Conservation (phyloP, 768 basidiomycete genomes). For the Suillus luteus region DNA sequence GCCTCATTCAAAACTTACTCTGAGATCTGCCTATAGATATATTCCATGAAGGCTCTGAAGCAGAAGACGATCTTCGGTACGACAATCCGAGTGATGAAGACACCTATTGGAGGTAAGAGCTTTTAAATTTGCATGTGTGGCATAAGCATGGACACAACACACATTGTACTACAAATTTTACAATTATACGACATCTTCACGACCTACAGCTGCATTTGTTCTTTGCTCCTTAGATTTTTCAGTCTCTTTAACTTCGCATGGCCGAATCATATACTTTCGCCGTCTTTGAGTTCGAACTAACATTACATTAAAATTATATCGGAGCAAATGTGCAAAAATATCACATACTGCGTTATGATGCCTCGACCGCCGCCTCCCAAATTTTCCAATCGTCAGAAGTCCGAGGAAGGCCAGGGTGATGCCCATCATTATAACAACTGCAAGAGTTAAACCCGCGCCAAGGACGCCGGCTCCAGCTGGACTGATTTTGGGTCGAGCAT, state of each 20-base stretch:
- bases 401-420: constrained; percentile 45
- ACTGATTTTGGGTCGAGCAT: constrained; percentile 41
- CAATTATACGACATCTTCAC: constrained; percentile 24
- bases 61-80: constrained; percentile 40
- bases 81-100: constrained; percentile 35
- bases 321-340: background rate
- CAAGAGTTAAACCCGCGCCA: constrained; percentile 58
- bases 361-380: constrained; percentile 9
- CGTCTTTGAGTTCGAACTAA: constrained; percentile 27
- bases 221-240: constrained; percentile 20
- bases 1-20: constrained; percentile 10
- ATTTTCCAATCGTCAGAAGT: constrained; percentile 29
- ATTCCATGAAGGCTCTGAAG: constrained; percentile 57
- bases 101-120: constrained; percentile 35
- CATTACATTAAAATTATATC: constrained; percentile 8
- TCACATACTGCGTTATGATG: constrained; percentile 20
- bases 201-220: constrained; percentile 11
- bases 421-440: constrained; percentile 41
- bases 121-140: constrained; percentile 17
- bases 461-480: constrained; percentile 68
- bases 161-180: constrained; percentile 22
- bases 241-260: background rate
- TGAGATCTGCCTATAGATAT: constrained; percentile 43
- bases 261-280: background rate
- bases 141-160: constrained; percentile 3